Conservation (phyloP, 176 grass and related monocot genomes). For the Musa schizocarpa region DNA sequence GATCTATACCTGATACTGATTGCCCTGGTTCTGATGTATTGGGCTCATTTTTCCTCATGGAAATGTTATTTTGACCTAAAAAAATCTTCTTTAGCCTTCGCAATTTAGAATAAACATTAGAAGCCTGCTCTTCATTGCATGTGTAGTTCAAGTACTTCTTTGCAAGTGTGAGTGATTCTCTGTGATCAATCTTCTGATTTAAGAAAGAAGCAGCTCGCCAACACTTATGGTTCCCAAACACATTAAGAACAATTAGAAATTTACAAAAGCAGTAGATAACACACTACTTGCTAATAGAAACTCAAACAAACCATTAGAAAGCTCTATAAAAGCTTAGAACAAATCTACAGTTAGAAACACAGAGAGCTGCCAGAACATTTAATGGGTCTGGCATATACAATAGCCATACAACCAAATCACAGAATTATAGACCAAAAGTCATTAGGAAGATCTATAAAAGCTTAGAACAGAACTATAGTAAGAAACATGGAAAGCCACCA, state of each 20-base stretch:
- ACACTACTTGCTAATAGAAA: too few relatives aligned
- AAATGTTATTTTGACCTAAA: constrained; percentile 28
- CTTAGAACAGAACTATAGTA: too few relatives aligned
- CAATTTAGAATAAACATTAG: constrained; percentile 62
- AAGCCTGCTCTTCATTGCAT: constrained; percentile 39
- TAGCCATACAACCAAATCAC: not conserved
- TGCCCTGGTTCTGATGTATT: constrained; percentile 12
- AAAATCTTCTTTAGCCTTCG: constrained; percentile 64
- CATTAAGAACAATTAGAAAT: constrained; percentile 28
- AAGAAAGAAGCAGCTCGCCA: constrained; percentile 91
- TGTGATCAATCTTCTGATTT: constrained; percentile 60
- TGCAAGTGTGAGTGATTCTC: constrained; percentile 58
- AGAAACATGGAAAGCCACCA: too few relatives aligned
- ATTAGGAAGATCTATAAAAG: too few relatives aligned
- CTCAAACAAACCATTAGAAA: too few relatives aligned
- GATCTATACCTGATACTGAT: constrained; percentile 23
- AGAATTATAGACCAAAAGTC: too few relatives aligned
- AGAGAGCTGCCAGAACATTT: too few relatives aligned
- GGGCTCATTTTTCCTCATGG: constrained; percentile 16
- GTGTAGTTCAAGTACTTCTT: constrained; percentile 51
- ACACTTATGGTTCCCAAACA: constrained; percentile 44
- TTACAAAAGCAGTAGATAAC: not conserved
- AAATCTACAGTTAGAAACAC: too few relatives aligned
- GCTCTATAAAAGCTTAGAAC: too few relatives aligned
- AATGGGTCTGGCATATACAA: not conserved